phyloP scores from a whole-genome alignment of 192 early-diverging fungal genomes.

The Coemansia sp. region DNA sequence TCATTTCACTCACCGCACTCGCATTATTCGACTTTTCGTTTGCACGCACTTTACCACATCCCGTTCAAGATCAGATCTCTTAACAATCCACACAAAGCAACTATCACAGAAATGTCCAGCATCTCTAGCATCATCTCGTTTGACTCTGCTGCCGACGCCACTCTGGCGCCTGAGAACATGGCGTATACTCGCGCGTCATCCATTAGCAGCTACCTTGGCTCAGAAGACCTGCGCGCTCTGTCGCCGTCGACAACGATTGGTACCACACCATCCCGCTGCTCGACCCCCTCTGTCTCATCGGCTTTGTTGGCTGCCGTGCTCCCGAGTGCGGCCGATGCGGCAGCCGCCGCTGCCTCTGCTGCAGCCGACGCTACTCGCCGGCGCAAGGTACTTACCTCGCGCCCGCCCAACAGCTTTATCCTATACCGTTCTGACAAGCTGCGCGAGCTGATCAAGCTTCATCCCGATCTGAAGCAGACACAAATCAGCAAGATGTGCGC shows the following conservation, averaged over 20 bases:
- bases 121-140: constrained; percentile 49
- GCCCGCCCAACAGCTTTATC: constrained; percentile 57
- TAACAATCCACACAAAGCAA: constrained; percentile 1
- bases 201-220: constrained; percentile 22
- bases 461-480: constrained; percentile 54
- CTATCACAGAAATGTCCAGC: constrained; percentile 37
- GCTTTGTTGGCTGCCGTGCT: constrained; percentile 17
- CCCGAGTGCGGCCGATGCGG: constrained; percentile 23
- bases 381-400: constrained; percentile 54
- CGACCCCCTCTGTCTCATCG: constrained; percentile 16
- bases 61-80: not conserved
- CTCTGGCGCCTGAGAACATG: constrained; percentile 10
- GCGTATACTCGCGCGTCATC: constrained; percentile 36
- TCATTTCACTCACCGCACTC: constrained; percentile 5
- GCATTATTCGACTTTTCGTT: constrained; percentile 1
- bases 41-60: not conserved
- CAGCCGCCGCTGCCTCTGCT: constrained; percentile 24
- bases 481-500: constrained; percentile 58
- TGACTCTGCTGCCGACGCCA: constrained; percentile 19
- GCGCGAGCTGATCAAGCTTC: constrained; percentile 45
- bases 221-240: constrained; percentile 16
- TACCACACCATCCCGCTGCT: constrained; percentile 15
- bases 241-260: constrained; percentile 2
- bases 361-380: constrained; percentile 35
- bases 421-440: constrained; percentile 56